Conservation (phyloP, 2,329 filamentous ascomycete genomes). For the Fusarium verticillioides region DNA sequence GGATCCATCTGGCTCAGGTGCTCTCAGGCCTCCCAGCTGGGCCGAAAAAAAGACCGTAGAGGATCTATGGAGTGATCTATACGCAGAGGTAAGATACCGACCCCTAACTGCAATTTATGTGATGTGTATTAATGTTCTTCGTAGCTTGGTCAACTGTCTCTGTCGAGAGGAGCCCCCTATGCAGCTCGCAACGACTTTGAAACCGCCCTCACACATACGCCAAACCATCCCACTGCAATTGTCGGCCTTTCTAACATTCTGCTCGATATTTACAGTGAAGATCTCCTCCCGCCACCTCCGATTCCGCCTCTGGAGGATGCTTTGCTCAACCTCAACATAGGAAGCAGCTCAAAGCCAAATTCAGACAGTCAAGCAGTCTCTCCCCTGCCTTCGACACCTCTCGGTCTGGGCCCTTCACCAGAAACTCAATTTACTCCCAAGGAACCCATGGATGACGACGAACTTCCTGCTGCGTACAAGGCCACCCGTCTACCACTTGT, state of each 20-base stretch:
- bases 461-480: slow-evolving; percentile 64
- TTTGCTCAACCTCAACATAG: background rate
- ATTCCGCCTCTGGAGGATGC: slow-evolving; percentile 56
- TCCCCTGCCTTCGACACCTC: slow-evolving; percentile 56
- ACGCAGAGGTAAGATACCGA: slow-evolving; percentile 73
- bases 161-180: slow-evolving; percentile 71
- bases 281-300: slow-evolving; percentile 68
- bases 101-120: background rate
- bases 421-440: slow-evolving; percentile 21
- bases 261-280: slow-evolving; percentile 82
- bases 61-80: slow-evolving; percentile 86
- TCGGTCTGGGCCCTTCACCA: slow-evolving; percentile 57
- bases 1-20: slow-evolving; percentile 70
- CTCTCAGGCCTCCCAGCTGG: slow-evolving; percentile 76
- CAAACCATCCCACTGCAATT: slow-evolving; percentile 82
- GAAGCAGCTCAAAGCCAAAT: background rate
- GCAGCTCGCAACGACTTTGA: slow-evolving; percentile 83
- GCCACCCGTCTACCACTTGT: slow-evolving; percentile 74
- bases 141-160: slow-evolving; percentile 74
- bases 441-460: slow-evolving; percentile 49
- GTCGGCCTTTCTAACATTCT: slow-evolving; percentile 87
- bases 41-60: slow-evolving; percentile 84
- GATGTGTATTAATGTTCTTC: slow-evolving; percentile 39
- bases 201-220: slow-evolving; percentile 79
- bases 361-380: slow-evolving; percentile 16